Evolutionary conservation across 2,329 filamentous ascomycete species (phyloP), one percentile per base, ranked within the genome.

Genomic region (Epichloe glyceriae): DNA sequence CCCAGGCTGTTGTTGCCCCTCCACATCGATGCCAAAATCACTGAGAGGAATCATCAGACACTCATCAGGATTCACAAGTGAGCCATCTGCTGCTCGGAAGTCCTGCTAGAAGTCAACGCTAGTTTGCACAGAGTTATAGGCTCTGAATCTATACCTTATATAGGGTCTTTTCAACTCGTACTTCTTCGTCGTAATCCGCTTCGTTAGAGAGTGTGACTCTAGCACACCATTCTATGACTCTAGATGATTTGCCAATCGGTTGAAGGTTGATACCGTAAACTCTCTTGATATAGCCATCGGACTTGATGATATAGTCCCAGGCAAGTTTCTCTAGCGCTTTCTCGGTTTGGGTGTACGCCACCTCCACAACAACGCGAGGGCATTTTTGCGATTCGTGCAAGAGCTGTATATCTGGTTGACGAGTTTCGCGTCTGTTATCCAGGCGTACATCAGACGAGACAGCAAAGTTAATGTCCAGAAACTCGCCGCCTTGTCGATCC

Each of bases 301-400:
- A 42, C 39, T 43, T 42, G n/a, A 49, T 26, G 22, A 49, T 49
- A 15, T 49, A 49, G 30, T 49, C 47, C 14, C 37, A 33, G 26
- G 47, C 47, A 44, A 49, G 38, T 17, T 43, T 20, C 30, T 42
- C 39, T 1, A 49, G 37, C 10, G 33, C 30, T 20, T 49, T 49
- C 22, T 42, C 22, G 14, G 47, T 14, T 49, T 49, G 47, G 26
- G 47, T 34, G 30, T 19, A 19, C 30, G 47, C 47, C 19, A 44
- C 47, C 26, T 49, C 47, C 5, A 49, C n/a, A 22, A 49, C 39
- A 4, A 49, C 47, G 38, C 47, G 47, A 19, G 47, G 40, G 22
- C 26, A 7, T 42, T 30, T 35, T 22, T 44, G 19, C 35, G 26
- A 20, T 22, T 1, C 15, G 20, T 37, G 47, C 17, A 2, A n/a